Conservation (phyloP, 345 rosid species). For the Streptanthus diversifolius region DNA sequence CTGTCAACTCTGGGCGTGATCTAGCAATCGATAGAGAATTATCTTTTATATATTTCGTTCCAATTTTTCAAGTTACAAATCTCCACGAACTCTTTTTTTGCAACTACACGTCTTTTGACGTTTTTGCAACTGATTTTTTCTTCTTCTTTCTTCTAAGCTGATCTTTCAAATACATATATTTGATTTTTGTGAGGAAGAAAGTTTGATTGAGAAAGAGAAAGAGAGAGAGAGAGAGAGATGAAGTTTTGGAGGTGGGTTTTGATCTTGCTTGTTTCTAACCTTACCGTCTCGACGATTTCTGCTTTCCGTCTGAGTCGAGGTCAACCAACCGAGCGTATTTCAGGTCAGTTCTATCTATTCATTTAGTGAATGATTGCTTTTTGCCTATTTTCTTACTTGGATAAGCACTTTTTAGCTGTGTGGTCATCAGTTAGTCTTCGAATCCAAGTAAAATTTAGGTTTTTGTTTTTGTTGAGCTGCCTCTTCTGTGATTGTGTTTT, state of each 20-base stretch:
- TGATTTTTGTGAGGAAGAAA: neutral
- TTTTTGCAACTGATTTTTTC: constrained; percentile 35
- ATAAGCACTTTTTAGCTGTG: neutral
- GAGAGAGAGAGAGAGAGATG: constrained; percentile 32
- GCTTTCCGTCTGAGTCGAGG: constrained; percentile 57
- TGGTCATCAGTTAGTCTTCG: neutral
- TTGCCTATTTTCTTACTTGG: neutral
- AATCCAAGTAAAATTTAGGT: neutral
- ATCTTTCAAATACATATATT: constrained; percentile 1
- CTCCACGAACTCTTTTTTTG: constrained; percentile 31
- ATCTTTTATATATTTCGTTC: neutral
- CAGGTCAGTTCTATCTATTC: constrained; percentile 72
- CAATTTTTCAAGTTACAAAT: constrained; percentile 15
- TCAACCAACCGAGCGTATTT: constrained; percentile 87
- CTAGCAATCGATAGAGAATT: neutral
- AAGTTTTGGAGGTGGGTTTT: constrained; percentile 53
- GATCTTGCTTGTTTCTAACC: constrained; percentile 39
- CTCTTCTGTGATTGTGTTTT: neutral
- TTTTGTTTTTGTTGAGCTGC: neutral
- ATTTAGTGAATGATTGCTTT: neutral
- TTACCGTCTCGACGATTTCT: constrained; percentile 38
- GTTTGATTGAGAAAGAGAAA: neutral
- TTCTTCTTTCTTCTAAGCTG: neutral
- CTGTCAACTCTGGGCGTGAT: constrained; percentile 31
- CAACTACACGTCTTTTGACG: constrained; percentile 39